phyloP scores from a whole-genome alignment of 2,329 filamentous ascomycete species.

The Diaporthe sp. region DNA sequence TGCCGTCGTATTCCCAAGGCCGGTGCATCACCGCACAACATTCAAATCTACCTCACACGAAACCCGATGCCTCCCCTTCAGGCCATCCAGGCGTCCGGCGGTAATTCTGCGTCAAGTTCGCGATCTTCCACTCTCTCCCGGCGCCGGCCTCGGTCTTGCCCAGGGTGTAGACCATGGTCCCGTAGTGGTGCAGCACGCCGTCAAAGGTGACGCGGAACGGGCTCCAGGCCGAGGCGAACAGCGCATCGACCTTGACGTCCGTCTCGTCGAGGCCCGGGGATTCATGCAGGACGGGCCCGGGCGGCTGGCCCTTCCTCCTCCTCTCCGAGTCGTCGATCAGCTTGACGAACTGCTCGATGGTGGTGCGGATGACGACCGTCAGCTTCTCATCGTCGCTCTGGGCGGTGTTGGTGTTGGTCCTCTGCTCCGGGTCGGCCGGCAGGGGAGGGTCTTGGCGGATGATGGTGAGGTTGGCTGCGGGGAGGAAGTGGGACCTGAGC shows the following conservation, averaged over 20 bases:
- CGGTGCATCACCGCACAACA: not conserved
- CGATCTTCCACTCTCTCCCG: conserved; percentile 33
- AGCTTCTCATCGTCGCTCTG: conserved; percentile 24
- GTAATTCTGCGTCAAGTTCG: conserved; percentile 36
- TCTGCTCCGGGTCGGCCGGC: not conserved
- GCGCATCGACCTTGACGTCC: conserved; percentile 32
- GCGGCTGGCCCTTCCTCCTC: conserved; percentile 26
- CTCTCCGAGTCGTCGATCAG: conserved; percentile 34
- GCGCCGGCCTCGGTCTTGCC: conserved; percentile 23
- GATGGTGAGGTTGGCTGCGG: conserved; percentile 33
- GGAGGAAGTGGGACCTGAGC: conserved; percentile 32
- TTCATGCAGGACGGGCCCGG: conserved; percentile 33
- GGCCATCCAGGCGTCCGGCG: conserved; percentile 36
- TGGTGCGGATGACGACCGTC: conserved; percentile 32
- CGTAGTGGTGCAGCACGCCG: conserved; percentile 37
- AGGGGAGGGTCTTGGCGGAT: conserved; percentile 37
- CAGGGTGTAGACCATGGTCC: conserved; percentile 36
- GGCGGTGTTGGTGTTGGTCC: not conserved
- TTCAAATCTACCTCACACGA: not conserved
- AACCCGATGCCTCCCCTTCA: not conserved
- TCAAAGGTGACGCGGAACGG: conserved; percentile 36
- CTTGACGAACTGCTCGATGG: conserved; percentile 36
- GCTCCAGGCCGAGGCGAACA: conserved; percentile 35
- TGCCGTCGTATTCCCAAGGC: too few relatives aligned
- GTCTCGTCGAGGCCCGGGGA: conserved; percentile 29